Base-by-base conservation (phyloP, 1,284 basidiomycete genomes). In the Leccinum variabile region DNA sequence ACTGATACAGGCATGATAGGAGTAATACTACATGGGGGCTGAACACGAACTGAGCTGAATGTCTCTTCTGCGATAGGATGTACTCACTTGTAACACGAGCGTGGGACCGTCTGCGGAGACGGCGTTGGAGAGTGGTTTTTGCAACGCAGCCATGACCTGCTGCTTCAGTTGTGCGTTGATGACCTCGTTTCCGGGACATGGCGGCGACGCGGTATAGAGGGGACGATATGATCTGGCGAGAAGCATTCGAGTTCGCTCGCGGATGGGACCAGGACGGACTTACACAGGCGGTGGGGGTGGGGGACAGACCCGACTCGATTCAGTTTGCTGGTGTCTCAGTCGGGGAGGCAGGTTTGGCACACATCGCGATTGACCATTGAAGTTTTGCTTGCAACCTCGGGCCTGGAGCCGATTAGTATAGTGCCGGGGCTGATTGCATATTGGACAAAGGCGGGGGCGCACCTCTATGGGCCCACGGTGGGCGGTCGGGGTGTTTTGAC, bases 201-300 rank as follows among this genome's bases (percentile, higher is more conserved):
- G 3, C 28, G 10, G 22, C 39, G 53, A 28, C 10, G 6, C 16
- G 18, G 3, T 22, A 14, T 16, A 39, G 61, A 61, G 60, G 61
- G 67, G 63, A 52, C 54, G 46, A 56, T 56, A 64, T 41, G 59
- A 58, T 56, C 69, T 73, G 30, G 8, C 9, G 14, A 54, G 30
- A 3, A 9, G 30, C 6, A 13, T 32, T 54, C 28, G 25, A 54
- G 30, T 28, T 54, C 14, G n/a, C 16, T 32, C n/a, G 9, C 3
- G 10, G n/a, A 32, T 2, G 52, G 8, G 8, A 54, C 8, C 30
- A 11, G 30, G n/a, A 25, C 0, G 10, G 1, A 30, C 67, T 65
- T 62, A 62, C 72, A 30, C 28, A 3, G 65, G 56, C 1, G n/a
- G n/a, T n/a, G n/a, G n/a, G n/a, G 37, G 3, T 56, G 63, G 25